These are phyloP conservation scores for Dactylellina sp. DNA, from an alignment of 2,329 filamentous ascomycete genomes.

Conservation along the genomic window DNA sequence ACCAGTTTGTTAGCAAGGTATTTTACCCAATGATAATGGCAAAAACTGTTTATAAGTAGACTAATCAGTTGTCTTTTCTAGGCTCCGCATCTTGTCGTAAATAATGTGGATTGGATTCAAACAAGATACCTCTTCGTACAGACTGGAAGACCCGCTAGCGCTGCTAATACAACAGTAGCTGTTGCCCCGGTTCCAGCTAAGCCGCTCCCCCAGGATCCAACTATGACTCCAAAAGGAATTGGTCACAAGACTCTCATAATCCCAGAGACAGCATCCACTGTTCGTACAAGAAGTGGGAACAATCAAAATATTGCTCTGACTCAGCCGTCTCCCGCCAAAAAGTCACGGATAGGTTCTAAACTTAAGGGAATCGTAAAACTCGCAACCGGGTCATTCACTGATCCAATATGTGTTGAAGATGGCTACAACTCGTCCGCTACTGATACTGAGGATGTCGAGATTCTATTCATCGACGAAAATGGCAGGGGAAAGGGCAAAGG, in stretches of 20 bases:
- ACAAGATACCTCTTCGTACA: conserved; percentile 83
- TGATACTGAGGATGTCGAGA: conserved; percentile 40
- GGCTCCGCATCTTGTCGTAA: conserved; percentile 72
- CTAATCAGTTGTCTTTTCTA: conserved; percentile 4
- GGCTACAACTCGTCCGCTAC: conserved; percentile 41
- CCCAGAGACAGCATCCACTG: conserved; percentile 58
- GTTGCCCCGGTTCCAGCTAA: conserved; percentile 17
- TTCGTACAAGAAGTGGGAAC: conserved; percentile 48
- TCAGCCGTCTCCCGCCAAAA: conserved; percentile 34
- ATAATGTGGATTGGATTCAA: conserved; percentile 81
- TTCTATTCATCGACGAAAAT: conserved; percentile 39
- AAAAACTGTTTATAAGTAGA: background rate
- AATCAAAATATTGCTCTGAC: conserved; percentile 18
- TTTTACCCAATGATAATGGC: background rate
- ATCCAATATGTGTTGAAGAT: conserved; percentile 34
- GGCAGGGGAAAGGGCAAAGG: conserved; percentile 16
- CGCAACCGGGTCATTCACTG: conserved; percentile 13
- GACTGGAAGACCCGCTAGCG: conserved; percentile 17
- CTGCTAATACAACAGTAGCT: background rate
- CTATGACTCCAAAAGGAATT: conserved; percentile 63
- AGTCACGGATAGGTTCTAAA: conserved; percentile 35
- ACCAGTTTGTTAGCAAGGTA: conserved; percentile 68
- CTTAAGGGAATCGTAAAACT: conserved; percentile 34
- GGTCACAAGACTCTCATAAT: conserved; percentile 62
- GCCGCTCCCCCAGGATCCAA: conserved; percentile 62